Base-by-base conservation (phyloP, 257 asterid species). In the Anisodus tanguticus region DNA sequence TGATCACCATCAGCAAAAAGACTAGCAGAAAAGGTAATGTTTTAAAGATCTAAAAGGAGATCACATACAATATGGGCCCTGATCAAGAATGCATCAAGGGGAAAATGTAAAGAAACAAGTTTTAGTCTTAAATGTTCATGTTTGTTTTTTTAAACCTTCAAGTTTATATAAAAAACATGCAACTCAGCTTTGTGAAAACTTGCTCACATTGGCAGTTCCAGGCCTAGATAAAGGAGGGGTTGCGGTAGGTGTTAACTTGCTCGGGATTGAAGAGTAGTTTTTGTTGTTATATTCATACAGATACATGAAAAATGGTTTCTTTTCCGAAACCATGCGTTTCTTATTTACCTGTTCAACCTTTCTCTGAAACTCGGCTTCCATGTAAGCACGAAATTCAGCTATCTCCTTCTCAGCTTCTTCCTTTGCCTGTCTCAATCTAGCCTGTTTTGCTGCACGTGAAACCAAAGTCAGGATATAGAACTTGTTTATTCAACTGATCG, bases 341-440 rank as follows among this genome's bases (percentile, higher is more conserved):
- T 49, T 26, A 31, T 70, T 86, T 90, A 96, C 99, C 99, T 94
- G 97, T 45, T 95, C 88, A 59, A 93, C 83, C 91, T 94, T 96
- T 87, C 88, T 92, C 97, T 96, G 97, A 88, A 88, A 92, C 9
- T 93, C 98, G 7, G 98, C 97, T 85, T 96, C 98, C 95, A 93
- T 84, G 80, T 93, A 98, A 66, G 99, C 94, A 87, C 98, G 98
- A 80, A 91, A 96, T 6, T 91, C 95, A 80, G 98, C 92, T 84
- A 94, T 89, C 83, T 96, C 99, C 91, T 86, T 96, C 90, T 90
- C 97, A 8, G 99, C 99, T 85, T 96, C 99, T 80, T 94, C 97
- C 86, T 94, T 96, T 58, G 99, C 98, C 89, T 93, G 98, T 84
- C 91, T 96, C 86, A 96, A 70, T 87, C 98, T 92, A 69, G 95